Conservation (phyloP, 2,329 filamentous ascomycete genomes). For the Esteya vermicola region DNA sequence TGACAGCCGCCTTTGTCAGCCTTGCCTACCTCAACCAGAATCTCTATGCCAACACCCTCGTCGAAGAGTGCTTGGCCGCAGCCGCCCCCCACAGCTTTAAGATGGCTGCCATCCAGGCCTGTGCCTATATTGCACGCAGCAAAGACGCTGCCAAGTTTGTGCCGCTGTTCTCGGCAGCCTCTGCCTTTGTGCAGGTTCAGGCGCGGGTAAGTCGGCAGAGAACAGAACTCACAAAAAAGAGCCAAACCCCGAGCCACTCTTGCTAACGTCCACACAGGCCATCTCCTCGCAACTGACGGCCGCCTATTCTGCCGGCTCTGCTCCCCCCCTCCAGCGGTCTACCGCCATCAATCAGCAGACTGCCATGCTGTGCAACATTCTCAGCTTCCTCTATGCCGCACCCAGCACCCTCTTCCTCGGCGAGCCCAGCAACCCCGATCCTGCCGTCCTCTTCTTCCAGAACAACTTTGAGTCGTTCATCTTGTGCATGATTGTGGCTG, state of each 20-base stretch:
- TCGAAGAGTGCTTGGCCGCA: constrained; percentile 40
- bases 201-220: constrained; percentile 31
- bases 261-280: constrained; percentile 20
- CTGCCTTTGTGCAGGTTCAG: constrained; percentile 41
- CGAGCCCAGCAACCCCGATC: constrained; percentile 19
- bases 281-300: constrained; percentile 24
- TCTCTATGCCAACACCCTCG: constrained; percentile 39
- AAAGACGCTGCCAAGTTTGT: constrained; percentile 33
- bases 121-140: constrained; percentile 45
- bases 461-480: constrained; percentile 37
- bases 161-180: constrained; percentile 38
- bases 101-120: constrained; percentile 46
- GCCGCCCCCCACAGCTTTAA: constrained; percentile 45
- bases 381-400: constrained; percentile 42
- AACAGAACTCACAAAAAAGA: background rate
- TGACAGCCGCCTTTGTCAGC: constrained; percentile 53
- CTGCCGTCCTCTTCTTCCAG: constrained; percentile 24
- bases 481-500: constrained; percentile 37
- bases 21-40: constrained; percentile 48
- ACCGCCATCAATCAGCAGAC: constrained; percentile 24
- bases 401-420: constrained; percentile 33
- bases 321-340: constrained; percentile 24
- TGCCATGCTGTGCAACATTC: constrained; percentile 34
- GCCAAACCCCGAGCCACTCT: background rate
- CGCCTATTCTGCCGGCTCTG: constrained; percentile 23